phyloP scores from a whole-genome alignment of 2,329 filamentous ascomycete species.

The Biscogniauxia marginata region DNA sequence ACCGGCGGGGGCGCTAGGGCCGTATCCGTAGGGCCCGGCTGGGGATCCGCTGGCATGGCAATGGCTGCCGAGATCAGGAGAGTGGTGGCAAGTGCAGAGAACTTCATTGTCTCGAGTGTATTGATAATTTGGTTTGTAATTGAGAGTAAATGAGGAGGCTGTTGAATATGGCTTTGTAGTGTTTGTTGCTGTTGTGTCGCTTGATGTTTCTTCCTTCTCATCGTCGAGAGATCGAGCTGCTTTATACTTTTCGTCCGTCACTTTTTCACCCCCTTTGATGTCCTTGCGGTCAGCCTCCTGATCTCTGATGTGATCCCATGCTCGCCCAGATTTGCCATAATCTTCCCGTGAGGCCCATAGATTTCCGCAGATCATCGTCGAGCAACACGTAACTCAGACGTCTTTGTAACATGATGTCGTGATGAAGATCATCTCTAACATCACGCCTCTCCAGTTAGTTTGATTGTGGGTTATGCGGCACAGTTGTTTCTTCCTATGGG shows the following conservation, averaged over 20 bases:
- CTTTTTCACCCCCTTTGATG: background rate
- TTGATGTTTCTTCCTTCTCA: background rate
- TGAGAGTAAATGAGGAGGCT: background rate
- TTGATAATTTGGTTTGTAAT: background rate
- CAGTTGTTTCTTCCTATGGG: background rate
- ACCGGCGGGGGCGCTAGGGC: background rate
- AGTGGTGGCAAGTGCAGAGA: background rate
- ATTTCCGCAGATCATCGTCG: background rate
- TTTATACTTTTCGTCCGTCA: background rate
- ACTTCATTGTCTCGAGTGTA: background rate
- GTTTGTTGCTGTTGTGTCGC: background rate
- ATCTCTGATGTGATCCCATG: background rate
- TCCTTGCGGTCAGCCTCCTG: background rate
- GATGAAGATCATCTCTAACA: background rate
- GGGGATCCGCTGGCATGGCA: background rate
- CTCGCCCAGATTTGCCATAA: background rate
- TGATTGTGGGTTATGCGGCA: background rate
- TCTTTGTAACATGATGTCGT: background rate
- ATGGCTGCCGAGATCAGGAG: background rate
- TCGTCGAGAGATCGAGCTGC: background rate
- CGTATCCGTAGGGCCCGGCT: background rate
- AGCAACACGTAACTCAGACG: background rate
- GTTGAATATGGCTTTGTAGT: background rate
- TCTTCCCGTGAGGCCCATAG: background rate
- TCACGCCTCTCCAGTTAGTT: background rate